Conservation (phyloP, 768 basidiomycete species). For the Rhizopogon vinicolor region DNA sequence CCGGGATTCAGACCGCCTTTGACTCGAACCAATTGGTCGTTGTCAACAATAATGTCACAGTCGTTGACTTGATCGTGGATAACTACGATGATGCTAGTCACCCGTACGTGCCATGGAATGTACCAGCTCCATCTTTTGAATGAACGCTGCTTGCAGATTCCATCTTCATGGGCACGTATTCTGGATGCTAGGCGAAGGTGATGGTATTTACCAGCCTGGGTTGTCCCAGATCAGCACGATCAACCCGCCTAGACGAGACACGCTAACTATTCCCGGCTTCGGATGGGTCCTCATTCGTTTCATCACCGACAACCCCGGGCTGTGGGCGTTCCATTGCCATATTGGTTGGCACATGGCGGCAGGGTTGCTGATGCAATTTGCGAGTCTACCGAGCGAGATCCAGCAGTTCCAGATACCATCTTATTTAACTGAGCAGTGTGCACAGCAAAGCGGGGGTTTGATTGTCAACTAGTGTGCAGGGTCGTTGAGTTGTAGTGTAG, state of each 20-base stretch:
- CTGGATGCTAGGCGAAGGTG: conserved; percentile 31
- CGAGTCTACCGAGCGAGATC: conserved; percentile 30
- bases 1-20: conserved; percentile 21
- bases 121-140: background rate
- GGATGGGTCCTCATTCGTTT: conserved; percentile 35
- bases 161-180: conserved; percentile 35
- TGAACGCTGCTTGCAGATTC: conserved; percentile 19
- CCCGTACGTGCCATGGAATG: conserved; percentile 15
- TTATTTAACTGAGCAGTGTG: conserved; percentile 30
- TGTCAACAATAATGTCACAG: conserved; percentile 20
- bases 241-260: conserved; percentile 39
- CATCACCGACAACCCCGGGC: conserved; percentile 38
- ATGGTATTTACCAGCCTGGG: conserved; percentile 27
- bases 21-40: conserved; percentile 21
- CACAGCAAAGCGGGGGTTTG: conserved; percentile 23
- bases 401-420: conserved; percentile 30
- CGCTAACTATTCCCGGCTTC: conserved; percentile 34
- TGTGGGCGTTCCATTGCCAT: conserved; percentile 46
- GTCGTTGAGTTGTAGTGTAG: too few species aligned
- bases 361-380: conserved; percentile 37
- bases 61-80: conserved; percentile 19
- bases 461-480: conserved; percentile 14
- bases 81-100: conserved; percentile 26
- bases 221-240: conserved; percentile 23
- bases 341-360: conserved; percentile 35